Conservation (phyloP, 2,329 filamentous ascomycete species). For the Curvularia spicifera region DNA sequence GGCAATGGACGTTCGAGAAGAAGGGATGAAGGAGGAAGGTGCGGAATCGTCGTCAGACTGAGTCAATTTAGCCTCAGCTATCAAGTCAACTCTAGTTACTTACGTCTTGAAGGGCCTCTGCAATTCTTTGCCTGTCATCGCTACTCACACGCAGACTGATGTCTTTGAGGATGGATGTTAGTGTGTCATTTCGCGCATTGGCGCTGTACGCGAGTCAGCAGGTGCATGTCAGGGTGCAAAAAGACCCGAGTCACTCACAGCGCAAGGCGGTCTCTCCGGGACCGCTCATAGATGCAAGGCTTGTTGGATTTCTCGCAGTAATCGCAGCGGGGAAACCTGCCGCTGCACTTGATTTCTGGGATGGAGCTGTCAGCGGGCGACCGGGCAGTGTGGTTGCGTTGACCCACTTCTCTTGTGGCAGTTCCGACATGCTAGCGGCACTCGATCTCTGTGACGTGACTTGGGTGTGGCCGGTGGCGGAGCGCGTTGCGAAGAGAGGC, state of each 20-base stretch:
- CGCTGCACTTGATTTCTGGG: slow-evolving; percentile 46
- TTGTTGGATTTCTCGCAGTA: slow-evolving; percentile 38
- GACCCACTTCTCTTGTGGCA: slow-evolving; percentile 27
- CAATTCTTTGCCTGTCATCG: slow-evolving; percentile 20
- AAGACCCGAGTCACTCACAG: slow-evolving; percentile 21
- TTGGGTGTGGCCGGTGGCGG: slow-evolving; percentile 7
- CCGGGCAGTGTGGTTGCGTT: not conserved
- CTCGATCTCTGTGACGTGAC: slow-evolving; percentile 16
- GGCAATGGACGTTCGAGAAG: slow-evolving; percentile 7
- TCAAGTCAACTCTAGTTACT: not conserved
- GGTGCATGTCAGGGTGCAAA: slow-evolving; percentile 1
- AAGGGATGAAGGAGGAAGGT: slow-evolving; percentile 3
- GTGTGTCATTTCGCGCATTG: slow-evolving; percentile 21
- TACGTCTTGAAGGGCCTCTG: slow-evolving; percentile 20
- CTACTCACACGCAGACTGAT: slow-evolving; percentile 22
- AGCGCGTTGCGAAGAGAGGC: slow-evolving; percentile 13
- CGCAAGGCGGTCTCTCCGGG: slow-evolving; percentile 38
- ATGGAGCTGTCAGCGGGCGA: not conserved
- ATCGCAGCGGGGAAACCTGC: slow-evolving; percentile 37
- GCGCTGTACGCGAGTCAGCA: slow-evolving; percentile 15
- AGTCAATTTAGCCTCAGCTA: slow-evolving; percentile 1
- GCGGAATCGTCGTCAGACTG: slow-evolving; percentile 11
- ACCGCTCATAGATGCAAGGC: slow-evolving; percentile 38
- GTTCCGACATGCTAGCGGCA: slow-evolving; percentile 20
- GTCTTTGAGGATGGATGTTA: slow-evolving; percentile 23